Evolutionary conservation across 2,329 filamentous ascomycete genomes (phyloP).

Genomic region (Lasiodiplodia theobromae): DNA sequence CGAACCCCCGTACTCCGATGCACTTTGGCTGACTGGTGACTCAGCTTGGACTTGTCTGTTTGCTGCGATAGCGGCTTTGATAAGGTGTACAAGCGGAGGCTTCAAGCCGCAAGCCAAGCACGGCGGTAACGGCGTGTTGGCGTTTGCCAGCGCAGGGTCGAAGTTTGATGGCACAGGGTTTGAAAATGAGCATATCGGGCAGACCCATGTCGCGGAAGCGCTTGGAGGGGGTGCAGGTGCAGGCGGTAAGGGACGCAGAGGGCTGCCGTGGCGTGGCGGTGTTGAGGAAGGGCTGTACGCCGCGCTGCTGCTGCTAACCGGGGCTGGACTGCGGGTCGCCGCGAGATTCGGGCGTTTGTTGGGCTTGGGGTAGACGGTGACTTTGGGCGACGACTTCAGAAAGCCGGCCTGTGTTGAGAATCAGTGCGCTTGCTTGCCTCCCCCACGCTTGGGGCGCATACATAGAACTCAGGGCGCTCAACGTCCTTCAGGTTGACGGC

Average conservation of each 20-base stretch:
- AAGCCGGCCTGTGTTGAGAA: constrained; percentile 73
- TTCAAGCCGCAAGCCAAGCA: constrained; percentile 95
- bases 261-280: constrained; percentile 47
- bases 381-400: constrained; percentile 91
- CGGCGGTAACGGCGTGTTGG: constrained; percentile 80
- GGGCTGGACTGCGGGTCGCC: constrained; percentile 49
- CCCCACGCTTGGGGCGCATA: constrained; percentile 48
- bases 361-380: constrained; percentile 86
- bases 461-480: constrained; percentile 89
- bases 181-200: constrained; percentile 93
- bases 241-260: constrained; percentile 44
- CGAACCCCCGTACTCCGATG: constrained; percentile 47
- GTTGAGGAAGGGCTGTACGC: constrained; percentile 37
- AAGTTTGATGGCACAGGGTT: constrained; percentile 95
- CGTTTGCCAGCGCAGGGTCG: constrained; percentile 80
- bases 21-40: constrained; percentile 42
- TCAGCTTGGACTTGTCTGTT: constrained; percentile 55
- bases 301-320: constrained; percentile 44
- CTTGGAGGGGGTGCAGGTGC: constrained; percentile 56
- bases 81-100: constrained; percentile 78
- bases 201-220: constrained; percentile 78
- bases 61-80: constrained; percentile 85
- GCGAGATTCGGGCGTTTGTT: constrained; percentile 63
- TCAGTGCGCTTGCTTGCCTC: constrained; percentile 11
- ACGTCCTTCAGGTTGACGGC: constrained; percentile 89